Base-by-base conservation (phyloP, 202 grass and related monocot species). In the Schoenoplectus triqueter region DNA sequence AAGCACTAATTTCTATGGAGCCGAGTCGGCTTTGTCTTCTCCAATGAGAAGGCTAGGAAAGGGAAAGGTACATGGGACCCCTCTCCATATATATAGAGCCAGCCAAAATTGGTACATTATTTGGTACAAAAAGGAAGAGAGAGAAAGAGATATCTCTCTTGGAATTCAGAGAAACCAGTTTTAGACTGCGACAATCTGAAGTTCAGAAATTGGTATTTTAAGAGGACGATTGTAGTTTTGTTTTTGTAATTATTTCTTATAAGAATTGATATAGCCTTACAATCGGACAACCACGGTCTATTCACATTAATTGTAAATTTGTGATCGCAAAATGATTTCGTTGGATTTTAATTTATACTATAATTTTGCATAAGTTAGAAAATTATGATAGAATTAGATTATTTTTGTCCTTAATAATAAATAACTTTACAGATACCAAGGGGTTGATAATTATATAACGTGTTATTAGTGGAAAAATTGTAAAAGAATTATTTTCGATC, bases 1-100 rank as follows among this genome's bases (percentile, higher is more conserved):
- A 89, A 89, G 57, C 65, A 54, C 80, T 84, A 74, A 71, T 78
- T 9, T 48, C 44, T 86, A 94, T 90, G 88, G 92, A 81, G 91
- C 83, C 87, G 84, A 66, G 87, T 82, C 89, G 73, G 88, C 89
- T 31, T 31, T 92, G 87, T 75, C 31, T 81, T 80, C 88, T 88
- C 94, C 94, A 93, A 93, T 93, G 87, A 84, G 86, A 88, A 78
- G 78, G 87, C 87, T 70, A 59, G 86, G 69, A 65, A 91, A 92
- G 88, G 65, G 89, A 86, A 71, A 86, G 78, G 85, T 10, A 81
- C 11, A 21, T 46, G 70, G 61, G 76, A 48, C 64, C 52, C 76
- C 17, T 71, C 42, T 82, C 7, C 44, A 79, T 80, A 86, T 81
- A 86, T 83, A 83, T 83, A 70, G 73, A 77, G 47, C 50, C 46